A percentile compares a stretch with the other conserved stretches of the same genome.
These are phyloP conservation scores for Penicillium ucsense DNA, from an alignment of 495 filamentous ascomycete genomes.

Conservation along the genomic window DNA sequence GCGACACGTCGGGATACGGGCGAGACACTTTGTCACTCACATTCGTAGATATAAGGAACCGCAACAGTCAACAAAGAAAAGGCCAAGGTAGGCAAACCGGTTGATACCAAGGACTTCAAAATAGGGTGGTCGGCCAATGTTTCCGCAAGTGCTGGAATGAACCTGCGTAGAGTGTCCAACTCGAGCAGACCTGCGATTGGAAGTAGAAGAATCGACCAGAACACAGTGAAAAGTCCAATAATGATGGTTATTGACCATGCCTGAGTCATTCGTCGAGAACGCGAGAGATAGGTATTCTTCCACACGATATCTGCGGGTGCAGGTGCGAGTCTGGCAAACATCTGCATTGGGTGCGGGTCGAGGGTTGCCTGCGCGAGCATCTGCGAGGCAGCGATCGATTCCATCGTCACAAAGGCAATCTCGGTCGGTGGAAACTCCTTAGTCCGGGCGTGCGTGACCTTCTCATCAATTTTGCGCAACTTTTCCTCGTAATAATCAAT, in stretches of 20 bases:
- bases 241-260: slow-evolving; percentile 75
- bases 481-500: slow-evolving; percentile 90
- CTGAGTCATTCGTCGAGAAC: slow-evolving; percentile 58
- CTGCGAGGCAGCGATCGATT: slow-evolving; percentile 84
- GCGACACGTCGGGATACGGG: too few relatives aligned
- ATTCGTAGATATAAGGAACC: slow-evolving; percentile 92
- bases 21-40: slow-evolving; percentile 26
- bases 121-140: slow-evolving; percentile 56
- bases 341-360: slow-evolving; percentile 73
- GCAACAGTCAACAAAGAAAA: slow-evolving; percentile 78
- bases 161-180: slow-evolving; percentile 61
- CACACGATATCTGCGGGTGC: slow-evolving; percentile 85
- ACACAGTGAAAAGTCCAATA: slow-evolving; percentile 69
- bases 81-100: slow-evolving; percentile 74
- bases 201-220: slow-evolving; percentile 84
- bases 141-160: slow-evolving; percentile 62
- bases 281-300: slow-evolving; percentile 84
- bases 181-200: slow-evolving; percentile 70
- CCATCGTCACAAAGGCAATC: slow-evolving; percentile 92
- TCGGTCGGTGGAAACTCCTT: slow-evolving; percentile 72
- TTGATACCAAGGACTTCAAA: slow-evolving; percentile 67
- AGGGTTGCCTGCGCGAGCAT: slow-evolving; percentile 91
- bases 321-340: slow-evolving; percentile 79
- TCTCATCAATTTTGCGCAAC: slow-evolving; percentile 70
- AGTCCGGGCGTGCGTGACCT: slow-evolving; percentile 57